Conservation (phyloP, 805 yeast species). For the Candida palmyrensis region DNA sequence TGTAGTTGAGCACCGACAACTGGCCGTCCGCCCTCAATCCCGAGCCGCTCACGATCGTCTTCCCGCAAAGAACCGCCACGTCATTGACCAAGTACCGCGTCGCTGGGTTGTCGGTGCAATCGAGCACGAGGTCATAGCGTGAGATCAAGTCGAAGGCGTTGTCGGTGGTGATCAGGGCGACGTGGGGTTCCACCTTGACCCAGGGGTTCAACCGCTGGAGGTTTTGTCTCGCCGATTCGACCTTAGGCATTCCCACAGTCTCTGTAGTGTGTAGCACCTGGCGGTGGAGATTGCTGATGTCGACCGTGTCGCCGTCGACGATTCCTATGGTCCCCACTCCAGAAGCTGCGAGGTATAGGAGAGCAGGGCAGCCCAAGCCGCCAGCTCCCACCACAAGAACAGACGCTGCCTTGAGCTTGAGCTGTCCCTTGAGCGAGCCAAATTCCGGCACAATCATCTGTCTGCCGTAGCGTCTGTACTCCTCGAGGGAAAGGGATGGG, state of each 20-base stretch:
- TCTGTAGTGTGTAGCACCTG: slow-evolving; percentile 75
- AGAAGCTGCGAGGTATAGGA: slow-evolving; percentile 78
- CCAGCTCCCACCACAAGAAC: slow-evolving; percentile 92
- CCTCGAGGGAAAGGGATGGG: slow-evolving; percentile 49
- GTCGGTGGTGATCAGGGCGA: slow-evolving; percentile 41
- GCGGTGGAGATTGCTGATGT: slow-evolving; percentile 79
- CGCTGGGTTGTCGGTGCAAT: slow-evolving; percentile 92
- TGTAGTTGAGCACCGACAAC: slow-evolving; percentile 65
- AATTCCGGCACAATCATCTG: slow-evolving; percentile 90
- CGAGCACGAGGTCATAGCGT: slow-evolving; percentile 74
- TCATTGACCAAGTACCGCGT: slow-evolving; percentile 86
- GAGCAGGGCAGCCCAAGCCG: slow-evolving; percentile 91
- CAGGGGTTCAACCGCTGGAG: slow-evolving; percentile 60
- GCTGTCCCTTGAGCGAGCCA: slow-evolving; percentile 50
- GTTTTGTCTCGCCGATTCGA: slow-evolving; percentile 67
- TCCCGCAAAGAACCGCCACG: slow-evolving; percentile 61
- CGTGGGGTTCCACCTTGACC: slow-evolving; percentile 50
- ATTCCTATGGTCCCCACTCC: slow-evolving; percentile 86
- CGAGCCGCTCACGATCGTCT: slow-evolving; percentile 84
- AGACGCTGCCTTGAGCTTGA: slow-evolving; percentile 48
- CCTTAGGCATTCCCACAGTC: slow-evolving; percentile 65
- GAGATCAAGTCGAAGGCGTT: slow-evolving; percentile 63
- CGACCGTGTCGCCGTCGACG: slow-evolving; percentile 83
- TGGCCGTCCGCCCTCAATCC: slow-evolving; percentile 93
- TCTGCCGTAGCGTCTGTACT: slow-evolving; percentile 82